phyloP scores from a whole-genome alignment of 768 basidiomycete species.

The Phanerodontia chrysosporium region DNA sequence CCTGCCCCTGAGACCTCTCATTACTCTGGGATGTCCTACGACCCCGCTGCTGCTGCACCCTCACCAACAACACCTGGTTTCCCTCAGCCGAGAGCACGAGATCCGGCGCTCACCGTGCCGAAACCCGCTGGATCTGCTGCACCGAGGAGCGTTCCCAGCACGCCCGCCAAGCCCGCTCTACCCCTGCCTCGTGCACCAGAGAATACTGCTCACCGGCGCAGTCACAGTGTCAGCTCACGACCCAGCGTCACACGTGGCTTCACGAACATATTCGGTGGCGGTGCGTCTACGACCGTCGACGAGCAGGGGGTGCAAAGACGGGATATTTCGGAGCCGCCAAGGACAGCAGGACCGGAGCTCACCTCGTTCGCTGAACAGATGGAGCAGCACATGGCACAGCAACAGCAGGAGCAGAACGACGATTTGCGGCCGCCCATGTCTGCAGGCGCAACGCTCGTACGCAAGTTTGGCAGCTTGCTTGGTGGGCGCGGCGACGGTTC shows the following conservation, averaged over 20 bases:
- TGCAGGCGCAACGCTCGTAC: slow-evolving; percentile 67
- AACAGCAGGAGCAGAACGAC: slow-evolving; percentile 28
- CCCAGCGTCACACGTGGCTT: slow-evolving; percentile 52
- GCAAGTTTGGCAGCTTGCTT: slow-evolving; percentile 72
- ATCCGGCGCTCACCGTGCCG: slow-evolving; percentile 41
- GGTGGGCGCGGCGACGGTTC: slow-evolving; percentile 41
- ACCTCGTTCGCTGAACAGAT: slow-evolving; percentile 45
- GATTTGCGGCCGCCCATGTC: slow-evolving; percentile 35
- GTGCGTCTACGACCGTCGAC: slow-evolving; percentile 31
- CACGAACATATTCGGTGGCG: slow-evolving; percentile 55
- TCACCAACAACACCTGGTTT: slow-evolving; percentile 56
- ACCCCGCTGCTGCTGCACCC: slow-evolving; percentile 45
- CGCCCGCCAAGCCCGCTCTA: slow-evolving; percentile 29
- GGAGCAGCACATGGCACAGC: slow-evolving; percentile 8
- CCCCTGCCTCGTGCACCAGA: slow-evolving; percentile 64
- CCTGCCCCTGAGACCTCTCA: slow-evolving; percentile 81
- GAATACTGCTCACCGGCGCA: slow-evolving; percentile 74
- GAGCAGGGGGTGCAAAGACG: slow-evolving; percentile 34
- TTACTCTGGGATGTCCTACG: slow-evolving; percentile 80
- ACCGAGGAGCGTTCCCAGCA: slow-evolving; percentile 11
- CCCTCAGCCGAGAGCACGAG: slow-evolving; percentile 59
- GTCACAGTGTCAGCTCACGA: slow-evolving; percentile 79
- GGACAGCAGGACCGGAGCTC: slow-evolving; percentile 65
- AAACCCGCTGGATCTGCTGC: slow-evolving; percentile 21
- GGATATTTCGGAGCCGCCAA: slow-evolving; percentile 36